phyloP scores from a whole-genome alignment of 805 yeast species.

The Spathaspora hagerdaliae region DNA sequence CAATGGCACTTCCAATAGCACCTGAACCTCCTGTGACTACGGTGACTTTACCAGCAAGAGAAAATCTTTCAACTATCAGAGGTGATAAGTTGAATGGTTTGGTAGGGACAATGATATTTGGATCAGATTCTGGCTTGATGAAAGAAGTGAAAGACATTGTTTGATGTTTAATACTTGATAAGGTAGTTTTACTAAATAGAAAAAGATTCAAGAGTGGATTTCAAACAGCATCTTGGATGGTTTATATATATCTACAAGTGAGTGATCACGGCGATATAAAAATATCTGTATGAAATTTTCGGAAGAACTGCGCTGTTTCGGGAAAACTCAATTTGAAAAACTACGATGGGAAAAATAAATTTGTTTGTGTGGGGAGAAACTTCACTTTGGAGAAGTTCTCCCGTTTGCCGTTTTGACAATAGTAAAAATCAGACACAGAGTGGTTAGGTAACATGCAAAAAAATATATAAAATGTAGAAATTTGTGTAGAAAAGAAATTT shows the following conservation, averaged over 20 bases:
- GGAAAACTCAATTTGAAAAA: neutral
- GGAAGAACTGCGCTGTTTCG: conserved; percentile 1
- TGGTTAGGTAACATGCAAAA: too few relatives aligned
- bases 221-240: neutral
- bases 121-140: conserved; percentile 9
- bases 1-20: conserved; percentile 34
- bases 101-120: conserved; percentile 5
- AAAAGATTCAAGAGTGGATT: too few relatives aligned
- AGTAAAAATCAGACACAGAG: too few relatives aligned
- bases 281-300: neutral
- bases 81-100: conserved; percentile 13
- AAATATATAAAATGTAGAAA: too few relatives aligned
- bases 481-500: too few relatives aligned
- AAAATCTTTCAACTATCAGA: conserved; percentile 26
- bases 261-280: neutral
- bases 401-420: too few relatives aligned
- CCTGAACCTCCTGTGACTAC: conserved; percentile 36
- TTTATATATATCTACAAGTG: neutral
- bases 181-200: too few relatives aligned
- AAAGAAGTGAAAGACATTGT: conserved; percentile 6
- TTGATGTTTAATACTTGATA: neutral
- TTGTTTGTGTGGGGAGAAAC: neutral
- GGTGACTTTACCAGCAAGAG: conserved; percentile 28
- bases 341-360: neutral
- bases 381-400: too few relatives aligned